A percentile compares a stretch with the other conserved stretches of the same genome.
Conservation (phyloP, 2,329 filamentous ascomycete species). For the Aspergillus piperis region DNA sequence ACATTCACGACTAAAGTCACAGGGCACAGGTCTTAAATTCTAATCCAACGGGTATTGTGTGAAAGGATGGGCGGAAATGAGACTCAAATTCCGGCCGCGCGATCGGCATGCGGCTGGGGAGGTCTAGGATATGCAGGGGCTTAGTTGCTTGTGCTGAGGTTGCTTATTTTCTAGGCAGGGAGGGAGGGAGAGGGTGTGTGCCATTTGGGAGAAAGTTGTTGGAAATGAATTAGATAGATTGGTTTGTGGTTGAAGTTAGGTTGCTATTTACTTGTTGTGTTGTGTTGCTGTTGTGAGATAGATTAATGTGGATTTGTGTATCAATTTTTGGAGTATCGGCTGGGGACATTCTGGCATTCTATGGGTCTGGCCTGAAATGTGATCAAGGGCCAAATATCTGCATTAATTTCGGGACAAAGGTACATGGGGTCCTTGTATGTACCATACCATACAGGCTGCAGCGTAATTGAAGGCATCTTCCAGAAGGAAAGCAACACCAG, state of each 20-base stretch:
- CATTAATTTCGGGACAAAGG: background rate
- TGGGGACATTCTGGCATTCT: background rate
- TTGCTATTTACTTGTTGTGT: background rate
- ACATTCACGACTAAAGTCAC: slow-evolving; percentile 6
- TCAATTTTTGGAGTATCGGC: background rate
- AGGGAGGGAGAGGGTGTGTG: background rate
- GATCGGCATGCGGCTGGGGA: slow-evolving; percentile 21
- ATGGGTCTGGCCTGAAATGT: background rate
- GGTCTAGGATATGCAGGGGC: background rate
- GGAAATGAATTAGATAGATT: background rate
- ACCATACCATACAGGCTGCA: slow-evolving; percentile 15
- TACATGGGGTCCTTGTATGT: slow-evolving; percentile 8
- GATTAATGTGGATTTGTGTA: background rate
- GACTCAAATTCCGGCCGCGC: slow-evolving; percentile 11
- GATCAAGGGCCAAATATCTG: background rate
- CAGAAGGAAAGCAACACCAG: background rate
- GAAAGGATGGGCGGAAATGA: background rate
- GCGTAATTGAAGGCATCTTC: background rate
- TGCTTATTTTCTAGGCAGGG: too few relatives aligned
- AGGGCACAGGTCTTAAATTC: background rate
- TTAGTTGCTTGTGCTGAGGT: background rate
- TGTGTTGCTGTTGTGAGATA: background rate
- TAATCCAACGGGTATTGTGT: background rate
- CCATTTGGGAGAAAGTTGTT: background rate
- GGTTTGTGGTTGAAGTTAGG: background rate